Base-by-base conservation (phyloP, 2,329 filamentous ascomycete species). In the Fusarium vanettenii region DNA sequence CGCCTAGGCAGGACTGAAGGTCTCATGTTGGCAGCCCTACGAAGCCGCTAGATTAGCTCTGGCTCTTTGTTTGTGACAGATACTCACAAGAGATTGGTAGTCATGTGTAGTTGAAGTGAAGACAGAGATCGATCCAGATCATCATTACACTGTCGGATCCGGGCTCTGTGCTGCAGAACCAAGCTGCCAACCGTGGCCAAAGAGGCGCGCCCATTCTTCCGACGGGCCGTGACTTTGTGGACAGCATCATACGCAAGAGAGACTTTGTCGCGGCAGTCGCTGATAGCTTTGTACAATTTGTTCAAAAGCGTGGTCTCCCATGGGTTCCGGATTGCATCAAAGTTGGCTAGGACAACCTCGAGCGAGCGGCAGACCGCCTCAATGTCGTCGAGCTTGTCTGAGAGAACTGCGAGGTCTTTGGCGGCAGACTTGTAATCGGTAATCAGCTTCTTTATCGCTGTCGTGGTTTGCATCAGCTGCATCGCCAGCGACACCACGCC, bases 361-460 rank as follows among this genome's bases (percentile, higher is more conserved):
- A 75, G 52, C 0, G 63, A 69, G 20, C 63, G 14, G 13, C 64
- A 75, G 2, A 67, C 29, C 0, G 10, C n/a, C 6, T 65, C 64
- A n/a, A 75, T 61, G 2, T 69, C 20, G 0, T 57, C 52, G 6
- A 75, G 61, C 13, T 57, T 68, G 6, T 33, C 9, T 0, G 39
- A 57, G 4, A 73, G 61, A 4, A 2, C 11, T 1, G 56, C 5
- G 1, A 75, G 33, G 13, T 71, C 66, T 2, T 39, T 64, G 3
- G 67, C 27, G 1, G 73, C 72, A 16, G 64, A 73, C 7, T 55
- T 73, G 37, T 71, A 75, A 9, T 55, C 20, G 0, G 33, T 10
- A 5, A 73, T 74, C 41, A 70, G 8, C 3, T 52, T 27, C 3
- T 66, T 66, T 20, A 75, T 69, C 0, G 70, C 31, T 0, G 10